Conservation (phyloP, 345 rosid species). For the Erodium maritimum region DNA sequence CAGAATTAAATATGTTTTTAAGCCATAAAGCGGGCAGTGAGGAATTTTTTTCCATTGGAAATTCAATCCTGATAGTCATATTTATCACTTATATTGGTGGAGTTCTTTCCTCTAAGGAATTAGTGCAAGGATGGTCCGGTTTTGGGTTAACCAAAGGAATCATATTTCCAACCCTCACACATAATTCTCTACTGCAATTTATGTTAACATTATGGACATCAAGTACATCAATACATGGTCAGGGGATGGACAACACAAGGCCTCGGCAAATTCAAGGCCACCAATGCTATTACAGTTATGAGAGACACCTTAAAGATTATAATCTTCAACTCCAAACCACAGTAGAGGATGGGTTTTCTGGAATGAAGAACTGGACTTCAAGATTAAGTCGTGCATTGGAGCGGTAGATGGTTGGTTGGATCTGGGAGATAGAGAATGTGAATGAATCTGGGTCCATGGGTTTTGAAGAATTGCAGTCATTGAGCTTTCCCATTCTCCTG, state of each 20-base stretch:
- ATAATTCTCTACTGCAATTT: too few species aligned
- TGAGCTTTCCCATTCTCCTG: constrained; percentile 98
- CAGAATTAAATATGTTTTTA: too few species aligned
- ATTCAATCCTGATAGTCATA: too few species aligned
- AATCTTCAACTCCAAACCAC: constrained; percentile 29
- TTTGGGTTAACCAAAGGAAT: too few species aligned
- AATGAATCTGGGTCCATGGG: constrained; percentile 36
- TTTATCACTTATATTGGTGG: too few species aligned
- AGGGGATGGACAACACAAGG: constrained; percentile 19
- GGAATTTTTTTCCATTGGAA: too few species aligned
- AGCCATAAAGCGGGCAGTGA: too few species aligned
- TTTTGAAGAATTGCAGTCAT: constrained; percentile 69
- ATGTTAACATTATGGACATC: too few species aligned
- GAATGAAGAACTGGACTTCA: constrained; percentile 31
- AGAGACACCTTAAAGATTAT: constrained; percentile 21
- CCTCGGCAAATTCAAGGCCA: constrained; percentile 19
- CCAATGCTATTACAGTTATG: constrained; percentile 27
- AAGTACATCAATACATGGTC: too few species aligned
- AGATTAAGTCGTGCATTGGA: constrained; percentile 34
- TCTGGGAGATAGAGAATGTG: constrained; percentile 22
- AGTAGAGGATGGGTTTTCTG: constrained; percentile 22
- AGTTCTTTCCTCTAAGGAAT: too few species aligned
- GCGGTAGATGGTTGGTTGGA: constrained; percentile 25
- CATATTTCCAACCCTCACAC: too few species aligned
- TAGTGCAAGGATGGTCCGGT: too few species aligned